phyloP scores from a whole-genome alignment of 306 rosid genomes.

The Quercus cerris region DNA sequence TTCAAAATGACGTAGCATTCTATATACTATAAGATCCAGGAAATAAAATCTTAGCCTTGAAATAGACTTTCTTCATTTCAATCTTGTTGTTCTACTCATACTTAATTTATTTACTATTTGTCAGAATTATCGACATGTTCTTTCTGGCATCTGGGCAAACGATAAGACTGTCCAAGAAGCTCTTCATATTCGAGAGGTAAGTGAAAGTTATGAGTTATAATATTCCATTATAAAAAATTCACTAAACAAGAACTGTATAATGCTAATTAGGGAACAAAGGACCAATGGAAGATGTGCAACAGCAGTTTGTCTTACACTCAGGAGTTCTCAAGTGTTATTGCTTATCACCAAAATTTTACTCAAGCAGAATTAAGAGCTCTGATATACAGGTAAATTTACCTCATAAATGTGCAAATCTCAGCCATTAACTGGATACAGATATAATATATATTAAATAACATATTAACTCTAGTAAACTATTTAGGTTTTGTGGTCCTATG shows the following conservation, averaged over 20 bases:
- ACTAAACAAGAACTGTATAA: not conserved
- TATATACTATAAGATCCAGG: too few species aligned
- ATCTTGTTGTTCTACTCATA: too few species aligned
- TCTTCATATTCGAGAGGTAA: not conserved
- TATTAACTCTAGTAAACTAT: not conserved
- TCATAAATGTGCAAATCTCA: not conserved
- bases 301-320: constrained; percentile 7
- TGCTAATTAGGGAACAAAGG: not conserved
- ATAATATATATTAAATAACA: not conserved
- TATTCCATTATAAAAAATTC: not conserved
- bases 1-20: too few species aligned
- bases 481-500: not conserved
- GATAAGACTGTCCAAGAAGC: constrained; percentile 7
- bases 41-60: too few species aligned
- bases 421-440: not conserved
- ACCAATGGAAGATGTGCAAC: constrained; percentile 13
- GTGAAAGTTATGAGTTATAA: not conserved
- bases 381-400: constrained; percentile 1
- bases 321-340: constrained; percentile 7
- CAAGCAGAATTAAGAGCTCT: not conserved
- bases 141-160: constrained; percentile 5
- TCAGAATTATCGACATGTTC: constrained; percentile 1
- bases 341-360: not conserved
- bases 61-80: too few species aligned
- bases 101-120: not conserved